Percentiles rank a stretch among this genome's conserved stretches.
These are phyloP conservation scores for Pyricularia grisea DNA, from an alignment of 2,329 filamentous ascomycete species.

Conservation along the genomic window DNA sequence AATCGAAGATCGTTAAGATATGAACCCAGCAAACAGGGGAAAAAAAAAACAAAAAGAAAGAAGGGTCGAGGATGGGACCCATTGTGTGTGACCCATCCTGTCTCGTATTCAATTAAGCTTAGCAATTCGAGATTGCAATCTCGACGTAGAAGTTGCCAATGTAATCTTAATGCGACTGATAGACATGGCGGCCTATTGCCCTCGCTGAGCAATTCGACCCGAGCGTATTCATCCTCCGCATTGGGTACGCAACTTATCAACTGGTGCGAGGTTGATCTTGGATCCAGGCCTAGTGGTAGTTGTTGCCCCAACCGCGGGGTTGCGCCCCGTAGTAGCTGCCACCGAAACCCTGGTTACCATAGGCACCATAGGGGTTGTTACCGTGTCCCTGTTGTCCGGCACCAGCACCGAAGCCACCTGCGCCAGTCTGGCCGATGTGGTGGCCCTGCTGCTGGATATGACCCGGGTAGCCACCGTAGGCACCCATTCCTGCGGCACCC, in stretches of 20 bases:
- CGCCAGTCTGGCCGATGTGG: constrained; percentile 37
- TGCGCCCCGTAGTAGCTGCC: constrained; percentile 38
- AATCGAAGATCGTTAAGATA: constrained; percentile 1
- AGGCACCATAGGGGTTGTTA: constrained; percentile 42
- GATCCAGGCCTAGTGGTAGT: constrained; percentile 32
- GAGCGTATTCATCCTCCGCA: background rate
- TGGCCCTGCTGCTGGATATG: constrained; percentile 34
- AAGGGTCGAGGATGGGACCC: background rate
- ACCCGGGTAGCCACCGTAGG: constrained; percentile 46
- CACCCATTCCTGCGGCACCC: constrained; percentile 31
- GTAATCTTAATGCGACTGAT: background rate
- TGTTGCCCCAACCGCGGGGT: constrained; percentile 49
- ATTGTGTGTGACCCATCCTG: background rate
- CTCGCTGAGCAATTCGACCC: background rate
- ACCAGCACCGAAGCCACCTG: constrained; percentile 43
- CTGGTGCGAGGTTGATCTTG: background rate
- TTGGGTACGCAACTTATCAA: background rate
- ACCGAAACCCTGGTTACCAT: constrained; percentile 37
- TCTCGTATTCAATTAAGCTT: constrained; percentile 1
- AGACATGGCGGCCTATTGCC: background rate
- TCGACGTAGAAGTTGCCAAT: background rate
- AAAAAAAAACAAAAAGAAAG: background rate
- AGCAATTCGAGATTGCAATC: background rate
- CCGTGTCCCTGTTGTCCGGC: constrained; percentile 42
- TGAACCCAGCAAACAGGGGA: background rate